Percentiles rank a stretch among this genome's conserved stretches.
These are phyloP conservation scores for Cytospora mali DNA, from an alignment of 2,329 filamentous ascomycete species.

Conservation along the genomic window DNA sequence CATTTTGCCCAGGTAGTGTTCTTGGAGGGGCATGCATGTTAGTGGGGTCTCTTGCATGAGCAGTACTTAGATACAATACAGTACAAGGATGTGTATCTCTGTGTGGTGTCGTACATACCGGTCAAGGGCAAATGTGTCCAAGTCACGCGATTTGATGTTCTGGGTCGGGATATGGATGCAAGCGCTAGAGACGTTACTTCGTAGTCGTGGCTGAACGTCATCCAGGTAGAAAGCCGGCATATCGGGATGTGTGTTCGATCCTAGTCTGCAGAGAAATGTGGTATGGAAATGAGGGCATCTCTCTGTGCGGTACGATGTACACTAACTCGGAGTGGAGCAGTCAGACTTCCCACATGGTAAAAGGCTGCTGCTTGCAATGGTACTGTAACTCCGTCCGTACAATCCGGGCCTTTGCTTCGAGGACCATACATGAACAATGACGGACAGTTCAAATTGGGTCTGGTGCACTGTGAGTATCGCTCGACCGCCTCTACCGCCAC, in stretches of 20 bases:
- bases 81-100: not conserved
- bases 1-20: not conserved
- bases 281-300: not conserved
- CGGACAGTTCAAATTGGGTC: not conserved
- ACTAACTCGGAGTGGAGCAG: conserved; percentile 14
- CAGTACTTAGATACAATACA: not conserved
- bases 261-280: not conserved
- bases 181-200: conserved; percentile 8
- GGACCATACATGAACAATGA: too few species aligned
- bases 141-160: not conserved
- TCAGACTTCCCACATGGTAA: too few species aligned
- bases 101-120: not conserved
- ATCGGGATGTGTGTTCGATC: not conserved
- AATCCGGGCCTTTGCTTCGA: not conserved
- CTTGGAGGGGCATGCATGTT: not conserved
- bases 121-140: not conserved
- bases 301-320: conserved; percentile 5
- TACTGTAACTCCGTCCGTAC: not conserved
- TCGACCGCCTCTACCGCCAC: conserved; percentile 14
- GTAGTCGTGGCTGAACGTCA: conserved; percentile 9
- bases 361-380: not conserved
- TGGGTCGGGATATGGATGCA: not conserved
- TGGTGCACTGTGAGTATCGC: not conserved
- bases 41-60: not conserved
- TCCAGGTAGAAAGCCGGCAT: not conserved